These are phyloP conservation scores for Russula foetens DNA, from an alignment of 768 basidiomycete species.

Conservation along the genomic window DNA sequence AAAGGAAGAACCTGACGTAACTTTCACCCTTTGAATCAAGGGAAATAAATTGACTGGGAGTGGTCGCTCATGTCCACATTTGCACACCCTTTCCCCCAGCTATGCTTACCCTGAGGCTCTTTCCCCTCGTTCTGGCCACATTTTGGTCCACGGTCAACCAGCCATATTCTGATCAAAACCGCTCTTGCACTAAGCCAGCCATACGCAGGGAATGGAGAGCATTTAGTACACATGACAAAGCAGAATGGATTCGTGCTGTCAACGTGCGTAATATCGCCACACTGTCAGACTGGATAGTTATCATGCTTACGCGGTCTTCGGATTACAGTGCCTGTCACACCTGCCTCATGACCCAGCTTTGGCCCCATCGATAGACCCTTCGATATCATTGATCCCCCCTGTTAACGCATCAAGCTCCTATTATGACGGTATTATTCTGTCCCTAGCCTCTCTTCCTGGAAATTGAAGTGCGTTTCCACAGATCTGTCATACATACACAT, in stretches of 20 bases:
- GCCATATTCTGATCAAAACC: background rate
- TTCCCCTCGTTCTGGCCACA: background rate
- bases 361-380: constrained; percentile 2
- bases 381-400: constrained; percentile 11
- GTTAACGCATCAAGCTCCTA: constrained; percentile 18
- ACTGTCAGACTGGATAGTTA: background rate
- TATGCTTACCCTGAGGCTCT: background rate
- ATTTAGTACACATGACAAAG: constrained; percentile 14
- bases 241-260: constrained; percentile 23
- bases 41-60: background rate
- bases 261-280: constrained; percentile 18
- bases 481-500: constrained; percentile 25
- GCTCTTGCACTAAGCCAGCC: constrained; percentile 15
- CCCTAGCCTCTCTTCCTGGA: background rate
- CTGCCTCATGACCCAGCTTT: constrained; percentile 17
- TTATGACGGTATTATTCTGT: constrained; percentile 11
- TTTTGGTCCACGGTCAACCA: background rate
- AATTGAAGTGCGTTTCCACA: background rate
- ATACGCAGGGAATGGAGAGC: constrained; percentile 24
- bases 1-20: too few species aligned
- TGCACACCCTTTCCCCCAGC: too few species aligned
- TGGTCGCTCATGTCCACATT: too few species aligned
- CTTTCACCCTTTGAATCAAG: too few species aligned
- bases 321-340: constrained; percentile 15
- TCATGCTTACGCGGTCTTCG: background rate